Conservation (phyloP, 441 rosid species). For the Arabidopsis hybrid region DNA sequence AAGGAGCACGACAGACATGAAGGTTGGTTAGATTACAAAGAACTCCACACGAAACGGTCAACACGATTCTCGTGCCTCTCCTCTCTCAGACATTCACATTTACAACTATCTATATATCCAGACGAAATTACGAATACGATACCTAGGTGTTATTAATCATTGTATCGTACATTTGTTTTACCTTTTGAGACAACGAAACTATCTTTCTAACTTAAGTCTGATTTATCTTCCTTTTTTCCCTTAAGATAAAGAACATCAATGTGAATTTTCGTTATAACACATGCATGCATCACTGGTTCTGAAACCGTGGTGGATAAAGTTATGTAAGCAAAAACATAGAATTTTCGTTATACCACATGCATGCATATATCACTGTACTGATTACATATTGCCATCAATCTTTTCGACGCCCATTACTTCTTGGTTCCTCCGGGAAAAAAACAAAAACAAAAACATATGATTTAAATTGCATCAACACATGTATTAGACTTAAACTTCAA, state of each 20-base stretch:
- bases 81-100: conserved; percentile 33
- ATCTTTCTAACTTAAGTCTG: background rate
- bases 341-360: background rate
- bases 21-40: conserved; percentile 51
- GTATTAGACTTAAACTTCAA: background rate
- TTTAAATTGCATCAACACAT: background rate
- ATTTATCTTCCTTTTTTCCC: background rate
- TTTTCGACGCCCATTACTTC: background rate
- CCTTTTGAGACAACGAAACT: conserved; percentile 14
- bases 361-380: background rate
- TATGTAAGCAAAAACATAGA: too few relatives aligned
- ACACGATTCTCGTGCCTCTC: conserved; percentile 87
- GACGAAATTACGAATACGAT: too few relatives aligned
- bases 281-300: background rate
- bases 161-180: background rate
- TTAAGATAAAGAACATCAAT: background rate
- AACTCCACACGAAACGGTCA: conserved; percentile 82
- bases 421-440: background rate
- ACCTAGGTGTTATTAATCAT: too few relatives aligned
- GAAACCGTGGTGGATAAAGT: too few relatives aligned
- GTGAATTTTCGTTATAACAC: background rate
- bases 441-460: background rate
- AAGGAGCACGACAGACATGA: conserved; percentile 52
- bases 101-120: background rate
- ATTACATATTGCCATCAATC: background rate